Evolutionary conservation across 768 basidiomycete genomes (phyloP).

Genomic region (Suillus occidentalis): DNA sequence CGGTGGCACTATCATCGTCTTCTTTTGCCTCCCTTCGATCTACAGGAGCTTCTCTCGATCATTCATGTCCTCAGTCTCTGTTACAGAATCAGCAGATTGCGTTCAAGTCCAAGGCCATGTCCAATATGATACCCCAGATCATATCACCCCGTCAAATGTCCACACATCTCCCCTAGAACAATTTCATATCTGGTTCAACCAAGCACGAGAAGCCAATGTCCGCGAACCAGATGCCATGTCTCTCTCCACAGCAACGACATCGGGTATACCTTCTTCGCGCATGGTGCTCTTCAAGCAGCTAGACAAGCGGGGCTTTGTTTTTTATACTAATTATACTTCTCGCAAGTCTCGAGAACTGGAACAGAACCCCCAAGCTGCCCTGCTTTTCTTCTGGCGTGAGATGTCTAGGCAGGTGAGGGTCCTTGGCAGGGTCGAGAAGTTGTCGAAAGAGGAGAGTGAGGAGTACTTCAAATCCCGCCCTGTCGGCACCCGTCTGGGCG

Average conservation of each 20-base stretch:
- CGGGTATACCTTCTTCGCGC: constrained; percentile 82
- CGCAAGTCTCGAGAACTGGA: constrained; percentile 84
- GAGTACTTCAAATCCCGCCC: constrained; percentile 85
- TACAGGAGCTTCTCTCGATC: constrained; percentile 1
- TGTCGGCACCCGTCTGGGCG: constrained; percentile 81
- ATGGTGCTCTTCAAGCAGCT: constrained; percentile 91
- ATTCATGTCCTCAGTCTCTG: constrained; percentile 25
- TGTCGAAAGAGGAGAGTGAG: constrained; percentile 69
- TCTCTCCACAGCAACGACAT: constrained; percentile 67
- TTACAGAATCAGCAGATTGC: constrained; percentile 51
- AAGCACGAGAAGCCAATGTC: constrained; percentile 57
- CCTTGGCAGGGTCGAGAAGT: constrained; percentile 80
- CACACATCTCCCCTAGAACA: constrained; percentile 73
- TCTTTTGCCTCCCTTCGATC: neutral
- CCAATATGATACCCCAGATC: constrained; percentile 73
- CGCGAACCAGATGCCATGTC: constrained; percentile 90
- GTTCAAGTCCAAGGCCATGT: constrained; percentile 70
- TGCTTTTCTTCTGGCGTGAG: constrained; percentile 93
- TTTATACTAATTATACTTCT: constrained; percentile 96
- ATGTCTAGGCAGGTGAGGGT: constrained; percentile 79
- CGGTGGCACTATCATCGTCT: neutral
- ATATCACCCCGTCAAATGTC: constrained; percentile 63
- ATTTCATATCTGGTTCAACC: constrained; percentile 85
- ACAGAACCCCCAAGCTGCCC: constrained; percentile 75
- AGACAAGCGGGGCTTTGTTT: constrained; percentile 87